Evolutionary conservation across 2,329 filamentous ascomycete species (phyloP).

Genomic region (Akanthomyces lecanii): DNA sequence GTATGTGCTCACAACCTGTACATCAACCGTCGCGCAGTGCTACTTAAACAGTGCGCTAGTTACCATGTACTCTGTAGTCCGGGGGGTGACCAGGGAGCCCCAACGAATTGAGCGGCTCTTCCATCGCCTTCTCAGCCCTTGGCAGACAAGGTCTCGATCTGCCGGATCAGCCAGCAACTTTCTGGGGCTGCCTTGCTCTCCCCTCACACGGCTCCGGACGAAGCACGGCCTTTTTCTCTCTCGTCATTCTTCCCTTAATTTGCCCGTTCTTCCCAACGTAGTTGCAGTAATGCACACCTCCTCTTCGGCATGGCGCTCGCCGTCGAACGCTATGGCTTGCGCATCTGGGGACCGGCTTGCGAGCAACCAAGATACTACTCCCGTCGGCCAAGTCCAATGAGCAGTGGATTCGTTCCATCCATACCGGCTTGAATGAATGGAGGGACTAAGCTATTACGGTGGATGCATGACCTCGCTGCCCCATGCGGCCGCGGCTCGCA

Average conservation of each 20-base stretch:
- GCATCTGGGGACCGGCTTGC: background rate
- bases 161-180: conserved; percentile 14
- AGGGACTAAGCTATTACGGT: conserved; percentile 11
- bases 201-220: background rate
- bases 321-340: background rate
- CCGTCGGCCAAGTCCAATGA: background rate
- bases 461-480: conserved; percentile 13
- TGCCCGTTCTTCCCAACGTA: background rate
- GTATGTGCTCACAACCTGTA: background rate
- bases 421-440: conserved; percentile 1
- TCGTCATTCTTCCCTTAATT: background rate
- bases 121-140: conserved; percentile 15
- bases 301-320: background rate
- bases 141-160: conserved; percentile 16
- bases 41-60: background rate
- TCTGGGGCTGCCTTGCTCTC: conserved; percentile 10
- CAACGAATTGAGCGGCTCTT: conserved; percentile 16
- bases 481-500: conserved; percentile 12
- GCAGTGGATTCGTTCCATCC: conserved; percentile 11
- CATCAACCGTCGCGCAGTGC: background rate
- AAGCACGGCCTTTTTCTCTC: background rate
- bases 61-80: conserved; percentile 1
- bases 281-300: background rate
- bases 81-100: conserved; percentile 6
- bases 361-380: background rate